Conservation (phyloP, 164 flowering plant species). For the Annona squamosa region DNA sequence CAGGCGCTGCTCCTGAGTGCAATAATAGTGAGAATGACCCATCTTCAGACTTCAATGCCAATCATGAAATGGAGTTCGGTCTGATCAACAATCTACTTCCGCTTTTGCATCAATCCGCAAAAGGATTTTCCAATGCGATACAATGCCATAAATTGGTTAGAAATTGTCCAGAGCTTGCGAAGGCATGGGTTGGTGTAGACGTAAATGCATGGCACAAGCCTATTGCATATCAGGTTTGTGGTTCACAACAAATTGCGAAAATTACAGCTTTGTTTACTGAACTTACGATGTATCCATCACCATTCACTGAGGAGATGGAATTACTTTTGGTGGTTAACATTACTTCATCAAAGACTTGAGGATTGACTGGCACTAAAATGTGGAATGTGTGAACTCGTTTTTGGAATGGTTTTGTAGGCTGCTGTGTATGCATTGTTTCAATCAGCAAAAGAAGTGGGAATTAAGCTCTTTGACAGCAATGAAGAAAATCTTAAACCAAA, state of each 20-base stretch:
- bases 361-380: neutral
- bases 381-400: neutral
- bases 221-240: constrained; percentile 47
- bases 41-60: constrained; percentile 5
- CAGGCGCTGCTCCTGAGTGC: constrained; percentile 21
- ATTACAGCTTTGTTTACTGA: neutral
- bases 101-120: constrained; percentile 52
- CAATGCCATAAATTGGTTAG: constrained; percentile 29
- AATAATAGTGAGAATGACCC: constrained; percentile 12
- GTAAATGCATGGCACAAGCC: constrained; percentile 60
- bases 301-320: too few relatives aligned
- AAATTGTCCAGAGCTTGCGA: constrained; percentile 40
- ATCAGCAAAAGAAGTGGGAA: constrained; percentile 35
- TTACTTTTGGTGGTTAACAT: too few relatives aligned
- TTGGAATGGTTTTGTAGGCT: constrained; percentile 32
- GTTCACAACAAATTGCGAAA: neutral
- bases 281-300: neutral
- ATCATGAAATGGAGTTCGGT: constrained; percentile 19
- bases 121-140: constrained; percentile 40
- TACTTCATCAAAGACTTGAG: neutral
- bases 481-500: constrained; percentile 26
- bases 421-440: constrained; percentile 51
- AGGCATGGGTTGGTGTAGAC: constrained; percentile 68
- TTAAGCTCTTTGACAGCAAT: constrained; percentile 31
- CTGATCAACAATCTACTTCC: constrained; percentile 39